phyloP scores from a whole-genome alignment of 2,329 filamentous ascomycete species.

The Dactylellina drechsleri region DNA sequence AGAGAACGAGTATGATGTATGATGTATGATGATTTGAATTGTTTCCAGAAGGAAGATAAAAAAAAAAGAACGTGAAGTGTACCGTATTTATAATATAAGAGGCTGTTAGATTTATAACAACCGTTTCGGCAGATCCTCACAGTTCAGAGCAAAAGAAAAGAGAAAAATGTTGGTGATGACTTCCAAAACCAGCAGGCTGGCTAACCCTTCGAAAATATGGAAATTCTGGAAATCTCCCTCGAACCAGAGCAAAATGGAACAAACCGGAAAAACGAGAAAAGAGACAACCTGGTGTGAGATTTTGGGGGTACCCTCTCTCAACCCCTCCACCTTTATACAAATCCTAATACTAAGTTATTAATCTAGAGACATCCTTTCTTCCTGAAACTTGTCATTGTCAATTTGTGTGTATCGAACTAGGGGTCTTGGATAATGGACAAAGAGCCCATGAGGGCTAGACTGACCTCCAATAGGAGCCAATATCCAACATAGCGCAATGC shows the following conservation, averaged over 20 bases:
- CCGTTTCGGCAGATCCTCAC: too few relatives aligned
- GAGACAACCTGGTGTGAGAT: constrained; percentile 25
- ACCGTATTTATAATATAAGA: constrained; percentile 22
- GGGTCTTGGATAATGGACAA: too few relatives aligned
- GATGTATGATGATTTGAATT: background rate
- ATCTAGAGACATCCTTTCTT: background rate
- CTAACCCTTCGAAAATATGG: background rate
- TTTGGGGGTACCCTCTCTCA: background rate
- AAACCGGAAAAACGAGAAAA: constrained; percentile 5
- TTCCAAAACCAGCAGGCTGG: constrained; percentile 19
- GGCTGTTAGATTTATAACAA: background rate
- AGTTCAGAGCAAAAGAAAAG: background rate
- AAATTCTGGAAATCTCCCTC: constrained; percentile 9
- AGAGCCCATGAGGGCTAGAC: too few relatives aligned
- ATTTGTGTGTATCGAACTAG: background rate
- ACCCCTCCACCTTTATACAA: constrained; percentile 19
- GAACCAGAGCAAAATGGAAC: constrained; percentile 2
- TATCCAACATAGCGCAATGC: constrained; percentile 30
- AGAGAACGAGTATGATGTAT: too few relatives aligned
- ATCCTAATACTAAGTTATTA: background rate
- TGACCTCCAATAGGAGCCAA: constrained; percentile 21
- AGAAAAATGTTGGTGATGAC: constrained; percentile 2
- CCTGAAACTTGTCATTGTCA: constrained; percentile 27
- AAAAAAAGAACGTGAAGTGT: background rate
- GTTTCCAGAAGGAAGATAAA: background rate